Base-by-base conservation (phyloP, 2,329 filamentous ascomycete species). In the Diaporthe eres region DNA sequence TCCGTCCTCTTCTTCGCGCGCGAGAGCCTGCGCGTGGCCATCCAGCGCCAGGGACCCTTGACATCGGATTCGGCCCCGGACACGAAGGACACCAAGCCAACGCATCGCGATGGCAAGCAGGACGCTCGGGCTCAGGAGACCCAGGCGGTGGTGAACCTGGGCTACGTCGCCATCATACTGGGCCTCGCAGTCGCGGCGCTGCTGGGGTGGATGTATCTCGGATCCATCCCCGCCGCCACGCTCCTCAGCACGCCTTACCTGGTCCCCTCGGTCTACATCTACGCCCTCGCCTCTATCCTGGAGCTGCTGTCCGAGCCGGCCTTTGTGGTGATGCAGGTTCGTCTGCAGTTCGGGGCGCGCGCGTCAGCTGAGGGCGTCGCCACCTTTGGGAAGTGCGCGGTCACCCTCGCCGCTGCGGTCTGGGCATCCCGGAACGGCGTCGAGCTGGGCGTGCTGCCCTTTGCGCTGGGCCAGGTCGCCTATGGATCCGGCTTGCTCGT, bases 1-100 rank as follows among this genome's bases (percentile, higher is more conserved):
- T 95, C 95, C 0, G 93, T 97, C n/a, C 89, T 99, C 0, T 98
- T 98, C 84, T 98, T 99, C 81, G 94, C 97, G 0, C 91, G 97
- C 53, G 97, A 99, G 85, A 96, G 94, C 80, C 86, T 98, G 67
- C 93, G 97, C 22, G 93, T 98, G n/a, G 95, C 96, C 37, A 91
- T 98, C 49, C 96, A 98, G 85, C 90, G 97, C 71, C 94, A 96
- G 79, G 86, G 87, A 19, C 79, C 84, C n/a, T 82, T 84, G n/a
- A 78, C 77, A 19, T 44, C 74, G 3, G 42, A 28, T 5, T 28
- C 31, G 28, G 15, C 49, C 1, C 15, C n/a, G 17, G 6, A 25
- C 28, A 13, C 28, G 57, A 22, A 47, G 22, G 61, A 72, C 61
- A 25, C 37, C 25, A 55, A 73, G 68, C 71, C 78, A 78, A 55